Base-by-base conservation (phyloP, 2,329 filamentous ascomycete genomes). In the Dothideomycetes sp. region DNA sequence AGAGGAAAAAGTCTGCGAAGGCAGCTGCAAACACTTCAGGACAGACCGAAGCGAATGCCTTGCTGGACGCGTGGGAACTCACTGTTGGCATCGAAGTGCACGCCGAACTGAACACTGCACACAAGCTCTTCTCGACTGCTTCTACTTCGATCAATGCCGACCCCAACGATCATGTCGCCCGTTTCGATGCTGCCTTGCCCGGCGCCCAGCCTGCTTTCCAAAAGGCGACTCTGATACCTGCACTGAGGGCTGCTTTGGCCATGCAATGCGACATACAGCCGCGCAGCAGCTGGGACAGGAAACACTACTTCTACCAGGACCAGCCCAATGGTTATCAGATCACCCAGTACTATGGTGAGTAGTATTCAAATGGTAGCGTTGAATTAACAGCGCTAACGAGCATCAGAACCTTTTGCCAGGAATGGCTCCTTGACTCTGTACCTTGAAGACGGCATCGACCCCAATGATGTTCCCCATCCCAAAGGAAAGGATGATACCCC, bases 261-360 rank as follows among this genome's bases (percentile, higher is more conserved):
- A 69, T 98, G 31, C 76, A 81, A 44, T 96, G 91, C 61, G 65
- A 78, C 1, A 73, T 96, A 38, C 82, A 93, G 56, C 68, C 64
- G 1, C 71, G 76, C 51, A 94, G 87, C 60, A 77, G 76, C 40
- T 98, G 95, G 64, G 91, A 98, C 62, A 74, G 91, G 48, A 98
- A 98, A 61, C 91, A 98, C 62, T 98, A 98, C 64, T 96, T 98
- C 63, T 94, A 95, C 68, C 94, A 91, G 76, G 91, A 98, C 61
- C 91, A 98, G 62, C 91, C 91, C 1, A 76, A 85, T 0, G 91
- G 91, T 0, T 98, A 98, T 61, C 91, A 98, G 61, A 94, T 98
- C 48, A 98, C 91, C 2, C 91, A 98, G 58, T 96, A 89, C 65
- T 95, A 96, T 60, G 69, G 71, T 68, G 55, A 17, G 46, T 11